Evolutionary conservation across 2,329 filamentous ascomycete species (phyloP).

Genomic region (Cladophialophora psammophila): DNA sequence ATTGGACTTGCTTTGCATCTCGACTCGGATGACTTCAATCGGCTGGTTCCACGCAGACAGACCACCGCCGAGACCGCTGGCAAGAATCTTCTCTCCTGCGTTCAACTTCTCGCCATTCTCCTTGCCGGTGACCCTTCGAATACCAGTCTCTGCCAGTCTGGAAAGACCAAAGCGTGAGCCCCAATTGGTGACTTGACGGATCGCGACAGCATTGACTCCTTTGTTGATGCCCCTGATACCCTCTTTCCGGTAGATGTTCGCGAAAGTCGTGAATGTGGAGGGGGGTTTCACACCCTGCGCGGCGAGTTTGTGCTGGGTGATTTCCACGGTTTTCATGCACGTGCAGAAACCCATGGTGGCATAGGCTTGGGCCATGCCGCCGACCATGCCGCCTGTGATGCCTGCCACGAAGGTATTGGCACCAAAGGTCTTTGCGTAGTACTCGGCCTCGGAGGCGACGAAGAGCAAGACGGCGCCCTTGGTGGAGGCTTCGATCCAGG

Average conservation of each 20-base stretch:
- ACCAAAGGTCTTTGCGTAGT: constrained; percentile 82
- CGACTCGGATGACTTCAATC: constrained; percentile 98
- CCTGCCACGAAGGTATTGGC: constrained; percentile 86
- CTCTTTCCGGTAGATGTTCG: constrained; percentile 94
- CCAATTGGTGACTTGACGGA: constrained; percentile 99
- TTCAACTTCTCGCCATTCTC: constrained; percentile 78
- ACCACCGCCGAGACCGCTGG: constrained; percentile 87
- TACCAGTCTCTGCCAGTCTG: constrained; percentile 87
- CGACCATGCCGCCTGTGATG: constrained; percentile 88
- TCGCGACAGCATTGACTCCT: constrained; percentile 97
- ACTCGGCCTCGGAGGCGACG: constrained; percentile 97
- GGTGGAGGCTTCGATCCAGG: constrained; percentile 99
- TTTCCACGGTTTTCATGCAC: constrained; percentile 99
- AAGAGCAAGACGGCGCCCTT: constrained; percentile 99
- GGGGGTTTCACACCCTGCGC: constrained; percentile 81
- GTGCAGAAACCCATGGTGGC: constrained; percentile 99
- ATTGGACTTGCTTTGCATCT: constrained; percentile 99
- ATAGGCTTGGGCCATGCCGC: constrained; percentile 96
- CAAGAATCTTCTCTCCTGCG: constrained; percentile 85
- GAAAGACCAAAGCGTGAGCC: constrained; percentile 93
- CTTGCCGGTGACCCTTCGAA: constrained; percentile 80
- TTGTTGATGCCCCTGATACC: constrained; percentile 96
- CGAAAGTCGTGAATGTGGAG: constrained; percentile 94
- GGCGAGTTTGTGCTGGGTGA: constrained; percentile 96
- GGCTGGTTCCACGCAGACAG: constrained; percentile 99